Evolutionary conservation across 2,329 filamentous ascomycete species (phyloP).

Genomic region (Canariomyces notabilis): DNA sequence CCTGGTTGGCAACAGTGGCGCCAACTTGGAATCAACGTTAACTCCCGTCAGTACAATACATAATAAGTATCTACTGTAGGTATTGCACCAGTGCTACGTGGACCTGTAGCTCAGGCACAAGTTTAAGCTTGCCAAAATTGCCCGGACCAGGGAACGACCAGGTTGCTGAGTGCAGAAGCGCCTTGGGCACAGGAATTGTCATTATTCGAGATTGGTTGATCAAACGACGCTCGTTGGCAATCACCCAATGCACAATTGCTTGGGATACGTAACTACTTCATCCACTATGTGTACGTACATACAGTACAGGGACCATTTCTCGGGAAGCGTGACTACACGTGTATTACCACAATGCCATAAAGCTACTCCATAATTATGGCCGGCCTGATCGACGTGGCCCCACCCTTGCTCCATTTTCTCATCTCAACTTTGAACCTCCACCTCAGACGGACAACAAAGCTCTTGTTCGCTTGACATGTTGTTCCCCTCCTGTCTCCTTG

Average conservation of each 20-base stretch:
- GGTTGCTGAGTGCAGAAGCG: neutral
- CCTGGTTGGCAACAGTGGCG: neutral
- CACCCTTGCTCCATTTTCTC: no score
- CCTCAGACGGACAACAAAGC: neutral
- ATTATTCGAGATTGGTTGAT: slow-evolving; percentile 2
- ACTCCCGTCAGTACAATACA: no score
- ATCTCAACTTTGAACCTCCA: neutral
- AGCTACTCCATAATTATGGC: neutral
- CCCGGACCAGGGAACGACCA: no score
- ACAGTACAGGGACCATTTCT: neutral
- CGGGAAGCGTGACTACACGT: neutral
- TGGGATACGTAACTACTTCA: no score
- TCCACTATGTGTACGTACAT: no score
- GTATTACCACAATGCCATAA: neutral
- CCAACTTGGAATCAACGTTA: no score
- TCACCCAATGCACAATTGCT: neutral
- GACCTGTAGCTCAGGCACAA: neutral
- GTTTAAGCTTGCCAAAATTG: neutral
- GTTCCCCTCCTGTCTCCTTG: neutral
- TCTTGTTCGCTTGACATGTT: neutral
- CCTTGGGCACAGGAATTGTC: neutral
- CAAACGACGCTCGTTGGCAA: slow-evolving; percentile 4
- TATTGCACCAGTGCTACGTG: no score
- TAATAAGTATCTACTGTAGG: no score
- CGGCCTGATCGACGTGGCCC: no score